These are phyloP conservation scores for Pinus taeda DNA, from an alignment of 75 land plant genomes.

Conservation along the genomic window DNA sequence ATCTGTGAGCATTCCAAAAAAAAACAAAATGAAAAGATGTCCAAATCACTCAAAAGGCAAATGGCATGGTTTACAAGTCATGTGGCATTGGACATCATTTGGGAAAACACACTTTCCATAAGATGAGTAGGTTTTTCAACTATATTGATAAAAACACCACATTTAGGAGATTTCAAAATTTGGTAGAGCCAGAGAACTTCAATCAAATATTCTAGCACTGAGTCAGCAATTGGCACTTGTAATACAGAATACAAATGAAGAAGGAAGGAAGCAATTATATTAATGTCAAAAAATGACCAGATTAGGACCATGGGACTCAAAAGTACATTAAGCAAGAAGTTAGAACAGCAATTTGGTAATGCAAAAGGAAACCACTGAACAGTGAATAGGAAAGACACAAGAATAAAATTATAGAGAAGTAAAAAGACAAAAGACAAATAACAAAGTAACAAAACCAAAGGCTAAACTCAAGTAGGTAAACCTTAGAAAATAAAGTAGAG, in stretches of 20 bases:
- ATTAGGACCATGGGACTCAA: too few relatives aligned
- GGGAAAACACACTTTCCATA: not conserved
- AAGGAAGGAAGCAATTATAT: not conserved
- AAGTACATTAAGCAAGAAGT: too few relatives aligned
- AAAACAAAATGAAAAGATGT: not conserved
- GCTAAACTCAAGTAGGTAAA: too few relatives aligned
- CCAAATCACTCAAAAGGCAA: not conserved
- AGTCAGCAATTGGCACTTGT: not conserved
- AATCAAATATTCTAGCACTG: not conserved
- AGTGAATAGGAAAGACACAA: too few relatives aligned
- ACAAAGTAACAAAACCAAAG: too few relatives aligned
- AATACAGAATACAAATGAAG: not conserved
- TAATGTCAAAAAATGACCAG: too few relatives aligned
- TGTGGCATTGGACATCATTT: not conserved
- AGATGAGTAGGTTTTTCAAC: not conserved
- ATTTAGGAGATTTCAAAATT: not conserved
- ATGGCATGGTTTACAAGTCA: slow-evolving; percentile 1
- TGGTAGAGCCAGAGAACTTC: not conserved
- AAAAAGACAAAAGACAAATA: too few relatives aligned
- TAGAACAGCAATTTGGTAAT: too few relatives aligned
- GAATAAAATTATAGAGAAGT: too few relatives aligned
- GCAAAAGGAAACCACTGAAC: too few relatives aligned
- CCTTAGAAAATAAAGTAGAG: too few relatives aligned
- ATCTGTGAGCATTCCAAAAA: slow-evolving; percentile 33
- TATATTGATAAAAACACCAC: not conserved